A percentile compares a stretch with the other conserved stretches of the same genome.
Evolutionary conservation across 768 basidiomycete species (phyloP).

Genomic region (Coprinopsis marcescibilis): DNA sequence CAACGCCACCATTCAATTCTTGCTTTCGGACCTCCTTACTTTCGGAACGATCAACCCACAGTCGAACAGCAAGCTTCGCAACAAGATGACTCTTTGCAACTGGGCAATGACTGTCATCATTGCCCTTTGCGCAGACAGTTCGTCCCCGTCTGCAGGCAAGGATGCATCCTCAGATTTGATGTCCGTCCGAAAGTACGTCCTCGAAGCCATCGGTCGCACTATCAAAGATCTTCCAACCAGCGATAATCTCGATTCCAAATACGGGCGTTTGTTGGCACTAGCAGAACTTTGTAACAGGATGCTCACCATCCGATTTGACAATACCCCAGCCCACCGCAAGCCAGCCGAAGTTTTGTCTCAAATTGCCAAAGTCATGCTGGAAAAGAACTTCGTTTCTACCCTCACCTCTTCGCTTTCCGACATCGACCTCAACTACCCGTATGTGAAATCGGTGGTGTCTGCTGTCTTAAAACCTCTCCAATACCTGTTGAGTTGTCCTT

Average conservation of each 20-base stretch:
- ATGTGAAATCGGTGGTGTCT: slow-evolving; percentile 79
- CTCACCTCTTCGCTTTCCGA: slow-evolving; percentile 87
- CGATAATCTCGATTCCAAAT: slow-evolving; percentile 66
- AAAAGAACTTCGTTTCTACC: slow-evolving; percentile 91
- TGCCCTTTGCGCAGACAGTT: slow-evolving; percentile 87
- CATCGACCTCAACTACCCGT: slow-evolving; percentile 93
- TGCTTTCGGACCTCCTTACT: slow-evolving; percentile 79
- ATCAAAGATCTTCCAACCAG: slow-evolving; percentile 70
- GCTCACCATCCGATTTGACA: slow-evolving; percentile 71
- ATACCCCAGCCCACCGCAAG: slow-evolving; percentile 40
- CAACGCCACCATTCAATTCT: slow-evolving; percentile 65
- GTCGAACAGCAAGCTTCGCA: slow-evolving; percentile 47
- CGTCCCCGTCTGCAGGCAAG: slow-evolving; percentile 59
- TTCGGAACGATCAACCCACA: slow-evolving; percentile 68
- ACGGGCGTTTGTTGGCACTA: slow-evolving; percentile 83
- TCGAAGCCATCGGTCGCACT: slow-evolving; percentile 82
- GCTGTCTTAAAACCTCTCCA: slow-evolving; percentile 87
- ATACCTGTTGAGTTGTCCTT: slow-evolving; percentile 49
- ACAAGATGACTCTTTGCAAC: slow-evolving; percentile 61
- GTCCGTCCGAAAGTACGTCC: slow-evolving; percentile 87
- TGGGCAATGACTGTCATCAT: slow-evolving; percentile 90
- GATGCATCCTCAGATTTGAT: slow-evolving; percentile 74
- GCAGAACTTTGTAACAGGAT: slow-evolving; percentile 86
- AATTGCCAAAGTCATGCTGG: slow-evolving; percentile 95
- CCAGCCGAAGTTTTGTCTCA: slow-evolving; percentile 79